Percentiles rank a stretch among this genome's conserved stretches.
Evolutionary conservation across 192 early-diverging fungal genomes (phyloP).

Genomic region (Spizellomyces punctatus): DNA sequence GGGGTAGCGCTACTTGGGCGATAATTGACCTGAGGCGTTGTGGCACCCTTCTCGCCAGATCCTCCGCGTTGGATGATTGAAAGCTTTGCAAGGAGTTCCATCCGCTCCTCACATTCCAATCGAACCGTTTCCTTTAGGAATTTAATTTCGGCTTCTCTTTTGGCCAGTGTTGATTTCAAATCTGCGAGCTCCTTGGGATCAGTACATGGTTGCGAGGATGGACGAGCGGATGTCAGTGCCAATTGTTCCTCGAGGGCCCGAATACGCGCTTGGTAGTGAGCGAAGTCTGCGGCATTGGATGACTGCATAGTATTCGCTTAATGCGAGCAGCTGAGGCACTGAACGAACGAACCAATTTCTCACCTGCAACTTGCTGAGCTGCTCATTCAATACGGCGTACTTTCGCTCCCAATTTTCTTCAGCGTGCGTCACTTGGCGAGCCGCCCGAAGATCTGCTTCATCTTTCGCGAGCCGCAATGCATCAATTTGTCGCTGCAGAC

Average conservation of each 20-base stretch:
- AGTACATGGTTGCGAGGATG: background rate
- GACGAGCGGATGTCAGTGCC: conserved; percentile 9
- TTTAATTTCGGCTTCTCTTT: conserved; percentile 49
- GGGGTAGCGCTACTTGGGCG: conserved; percentile 5
- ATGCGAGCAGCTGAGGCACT: background rate
- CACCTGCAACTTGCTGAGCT: conserved; percentile 26
- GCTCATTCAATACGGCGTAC: conserved; percentile 23
- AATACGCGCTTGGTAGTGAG: conserved; percentile 32
- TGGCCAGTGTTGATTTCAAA: conserved; percentile 25
- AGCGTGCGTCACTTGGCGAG: conserved; percentile 3
- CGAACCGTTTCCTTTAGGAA: conserved; percentile 56
- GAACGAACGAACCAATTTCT: background rate
- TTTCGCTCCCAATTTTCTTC: conserved; percentile 27
- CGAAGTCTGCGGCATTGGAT: conserved; percentile 29
- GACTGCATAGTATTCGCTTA: background rate
- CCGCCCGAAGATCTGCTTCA: conserved; percentile 5
- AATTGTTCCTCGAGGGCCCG: conserved; percentile 32
- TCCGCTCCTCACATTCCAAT: conserved; percentile 58
- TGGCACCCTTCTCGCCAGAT: background rate
- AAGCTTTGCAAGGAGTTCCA: conserved; percentile 49
- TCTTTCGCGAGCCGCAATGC: conserved; percentile 21
- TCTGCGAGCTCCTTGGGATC: conserved; percentile 15
- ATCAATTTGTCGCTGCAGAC: conserved; percentile 16
- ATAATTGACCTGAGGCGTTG: conserved; percentile 4
- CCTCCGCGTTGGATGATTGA: conserved; percentile 16